phyloP scores from a whole-genome alignment of 768 basidiomycete species.

The Boletus rex-veris region DNA sequence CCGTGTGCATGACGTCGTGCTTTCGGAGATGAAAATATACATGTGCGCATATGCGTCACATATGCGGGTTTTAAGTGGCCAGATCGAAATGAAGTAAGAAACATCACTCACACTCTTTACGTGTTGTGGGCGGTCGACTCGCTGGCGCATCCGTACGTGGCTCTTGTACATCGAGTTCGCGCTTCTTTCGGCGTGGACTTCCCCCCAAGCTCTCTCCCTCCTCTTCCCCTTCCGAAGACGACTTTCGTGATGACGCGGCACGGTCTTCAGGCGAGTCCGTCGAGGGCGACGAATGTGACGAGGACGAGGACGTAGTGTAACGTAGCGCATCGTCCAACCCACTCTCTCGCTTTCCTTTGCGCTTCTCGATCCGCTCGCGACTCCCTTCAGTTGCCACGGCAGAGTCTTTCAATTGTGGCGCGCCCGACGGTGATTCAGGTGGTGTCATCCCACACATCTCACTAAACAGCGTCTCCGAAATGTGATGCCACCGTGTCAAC shows the following conservation, averaged over 20 bases:
- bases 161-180: constrained; percentile 12
- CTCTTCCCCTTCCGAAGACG: constrained; percentile 11
- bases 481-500: constrained; percentile 24
- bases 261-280: constrained; percentile 12
- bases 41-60: too few relatives aligned
- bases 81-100: background rate
- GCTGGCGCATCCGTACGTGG: background rate
- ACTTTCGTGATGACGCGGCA: constrained; percentile 1
- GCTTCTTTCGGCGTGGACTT: constrained; percentile 19
- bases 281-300: constrained; percentile 8
- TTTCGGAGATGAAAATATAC: background rate
- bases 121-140: background rate
- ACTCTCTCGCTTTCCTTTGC: constrained; percentile 9
- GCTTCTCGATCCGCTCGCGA: constrained; percentile 13
- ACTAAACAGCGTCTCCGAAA: constrained; percentile 25
- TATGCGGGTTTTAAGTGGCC: background rate
- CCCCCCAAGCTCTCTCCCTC: constrained; percentile 10
- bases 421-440: constrained; percentile 5
- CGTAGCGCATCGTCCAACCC: background rate
- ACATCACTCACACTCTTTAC: constrained; percentile 15
- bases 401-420: background rate
- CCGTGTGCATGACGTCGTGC: constrained; percentile 4
- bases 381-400: background rate
- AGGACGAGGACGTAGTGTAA: constrained; percentile 5
- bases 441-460: constrained; percentile 26